Base-by-base conservation (phyloP, 257 asterid species). In the Capsicum pubescens region DNA sequence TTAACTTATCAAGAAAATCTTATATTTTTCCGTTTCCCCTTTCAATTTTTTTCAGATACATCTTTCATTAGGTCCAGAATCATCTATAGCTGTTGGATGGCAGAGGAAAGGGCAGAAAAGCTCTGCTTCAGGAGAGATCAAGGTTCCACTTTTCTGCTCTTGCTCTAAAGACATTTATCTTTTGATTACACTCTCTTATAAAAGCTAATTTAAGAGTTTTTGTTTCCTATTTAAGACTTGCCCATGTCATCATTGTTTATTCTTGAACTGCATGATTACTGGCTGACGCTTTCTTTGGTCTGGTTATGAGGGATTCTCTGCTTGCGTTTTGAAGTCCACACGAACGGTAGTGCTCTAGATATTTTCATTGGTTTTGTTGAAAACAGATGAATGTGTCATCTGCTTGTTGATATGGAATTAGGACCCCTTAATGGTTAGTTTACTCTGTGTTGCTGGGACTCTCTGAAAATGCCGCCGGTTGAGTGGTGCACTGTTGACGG, bases 71-170 rank as follows among this genome's bases (percentile, higher is more conserved):
- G 99, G 99, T 78, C 84, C 93, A 26, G 98, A 97, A 59, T 92
- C 99, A 82, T 89, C 97, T 81, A 90, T 97, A 77, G 92, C 91
- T 83, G 96, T 91, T 86, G 98, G 99, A 81, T 97, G 98, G 99
- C 90, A 93, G 90, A 95, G 84, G 91, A 95, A 93, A 90, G 96
- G 89, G 59, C 82, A 92, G 88, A 97, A 89, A 70, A 89, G 81
- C 91, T 89, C 97, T 81, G 99, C 98, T 83, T 87, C 98, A 32
- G 99, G 99, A 87, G 95, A 88, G 86, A 84, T 97, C 85, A 97
- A 95, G 99, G 99, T 97, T 86, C 59, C 84, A 21, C 59, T 81
- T 87, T 80, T 48, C 81, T 61, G 26, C 57, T 82, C 58, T 21
- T 54, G 39, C 54, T 36, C 42, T 82, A 16, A 66, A 44, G 56